These are phyloP conservation scores for Perilla frutescens DNA, from an alignment of 257 asterid genomes.

Conservation along the genomic window DNA sequence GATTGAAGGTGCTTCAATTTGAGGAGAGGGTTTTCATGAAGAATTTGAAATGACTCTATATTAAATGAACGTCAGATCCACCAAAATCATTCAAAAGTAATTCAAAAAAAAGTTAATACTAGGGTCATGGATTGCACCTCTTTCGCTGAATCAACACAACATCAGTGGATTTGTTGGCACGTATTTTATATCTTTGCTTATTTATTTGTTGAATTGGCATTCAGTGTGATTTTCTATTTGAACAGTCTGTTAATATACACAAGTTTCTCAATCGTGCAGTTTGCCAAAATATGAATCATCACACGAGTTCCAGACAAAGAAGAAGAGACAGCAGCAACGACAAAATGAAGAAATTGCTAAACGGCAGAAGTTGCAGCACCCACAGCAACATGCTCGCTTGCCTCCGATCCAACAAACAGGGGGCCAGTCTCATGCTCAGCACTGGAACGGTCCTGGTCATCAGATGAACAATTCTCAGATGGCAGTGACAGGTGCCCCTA, in stretches of 20 bases:
- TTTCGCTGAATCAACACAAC: not conserved
- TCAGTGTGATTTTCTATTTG: conserved; percentile 1
- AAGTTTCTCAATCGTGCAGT: conserved; percentile 42
- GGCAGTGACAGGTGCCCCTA: conserved; percentile 57
- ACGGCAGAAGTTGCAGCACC: conserved; percentile 76
- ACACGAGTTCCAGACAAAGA: conserved; percentile 98
- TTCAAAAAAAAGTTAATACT: too few species aligned
- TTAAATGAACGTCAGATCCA: not conserved
- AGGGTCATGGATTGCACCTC: not conserved
- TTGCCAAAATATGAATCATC: conserved; percentile 93
- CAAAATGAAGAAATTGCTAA: conserved; percentile 89
- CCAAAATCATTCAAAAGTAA: not conserved
- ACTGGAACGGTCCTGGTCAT: conserved; percentile 66
- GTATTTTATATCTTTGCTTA: too few species aligned
- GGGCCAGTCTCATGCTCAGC: conserved; percentile 69
- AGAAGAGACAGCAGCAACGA: conserved; percentile 87
- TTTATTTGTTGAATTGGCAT: not conserved
- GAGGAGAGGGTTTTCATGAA: not conserved
- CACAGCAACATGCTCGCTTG: conserved; percentile 81
- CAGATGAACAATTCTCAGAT: conserved; percentile 67
- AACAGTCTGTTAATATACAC: not conserved
- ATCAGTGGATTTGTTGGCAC: not conserved
- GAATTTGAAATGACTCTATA: not conserved
- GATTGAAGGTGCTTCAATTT: not conserved
- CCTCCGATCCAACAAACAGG: conserved; percentile 87